These are phyloP conservation scores for Lachancea thermotolerans DNA, from an alignment of 805 yeast genomes.

Conservation along the genomic window DNA sequence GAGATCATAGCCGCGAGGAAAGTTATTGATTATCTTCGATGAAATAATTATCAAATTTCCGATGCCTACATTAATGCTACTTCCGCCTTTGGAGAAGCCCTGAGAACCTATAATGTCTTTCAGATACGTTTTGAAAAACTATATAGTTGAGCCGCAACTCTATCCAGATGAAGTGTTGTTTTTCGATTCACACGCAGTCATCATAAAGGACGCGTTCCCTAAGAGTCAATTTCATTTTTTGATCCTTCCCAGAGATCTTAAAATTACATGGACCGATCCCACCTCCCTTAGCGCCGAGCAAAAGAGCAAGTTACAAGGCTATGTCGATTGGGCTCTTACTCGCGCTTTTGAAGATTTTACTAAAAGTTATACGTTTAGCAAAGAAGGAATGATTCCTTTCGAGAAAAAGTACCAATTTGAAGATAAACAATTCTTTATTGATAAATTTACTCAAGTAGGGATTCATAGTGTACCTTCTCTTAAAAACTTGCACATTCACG, in stretches of 20 bases:
- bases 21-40: no score
- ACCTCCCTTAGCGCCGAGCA: conserved; percentile 32
- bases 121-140: conserved; percentile 41
- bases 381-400: conserved; percentile 11
- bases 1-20: no score
- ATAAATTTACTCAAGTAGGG: conserved; percentile 43
- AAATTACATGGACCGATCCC: conserved; percentile 45
- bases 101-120: conserved; percentile 35
- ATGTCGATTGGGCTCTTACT: conserved; percentile 20
- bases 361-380: conserved; percentile 6
- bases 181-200: conserved; percentile 46
- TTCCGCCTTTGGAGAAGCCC: no score
- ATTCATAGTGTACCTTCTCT: conserved; percentile 68
- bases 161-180: conserved; percentile 36
- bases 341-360: conserved; percentile 28
- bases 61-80: no score
- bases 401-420: conserved; percentile 14
- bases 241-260: conserved; percentile 46
- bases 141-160: conserved; percentile 42
- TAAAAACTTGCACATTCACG: conserved; percentile 65
- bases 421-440: conserved; percentile 16
- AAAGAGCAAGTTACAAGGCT: conserved; percentile 36
- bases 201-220: conserved; percentile 56
- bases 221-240: conserved; percentile 57
- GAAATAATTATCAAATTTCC: no score